phyloP scores from a whole-genome alignment of 192 early-diverging fungal species.

The Coemansia sp. region DNA sequence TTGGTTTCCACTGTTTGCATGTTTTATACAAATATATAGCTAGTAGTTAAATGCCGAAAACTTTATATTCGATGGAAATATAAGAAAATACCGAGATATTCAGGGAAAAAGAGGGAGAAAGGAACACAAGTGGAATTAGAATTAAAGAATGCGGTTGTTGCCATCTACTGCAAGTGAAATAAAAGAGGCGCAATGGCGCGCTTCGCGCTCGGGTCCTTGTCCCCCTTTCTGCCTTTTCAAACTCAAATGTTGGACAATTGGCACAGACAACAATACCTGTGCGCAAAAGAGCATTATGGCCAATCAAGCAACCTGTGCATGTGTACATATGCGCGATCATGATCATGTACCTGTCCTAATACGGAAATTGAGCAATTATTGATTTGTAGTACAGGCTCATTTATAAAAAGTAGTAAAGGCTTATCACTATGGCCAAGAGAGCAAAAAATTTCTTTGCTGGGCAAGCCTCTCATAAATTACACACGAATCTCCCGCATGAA shows the following conservation, averaged over 20 bases:
- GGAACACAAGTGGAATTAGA: not conserved
- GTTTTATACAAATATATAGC: too few relatives aligned
- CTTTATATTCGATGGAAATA: not conserved
- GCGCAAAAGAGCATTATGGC: not conserved
- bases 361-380: not conserved
- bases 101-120: not conserved
- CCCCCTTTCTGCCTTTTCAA: not conserved
- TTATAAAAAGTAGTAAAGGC: not conserved
- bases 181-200: not conserved
- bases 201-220: not conserved
- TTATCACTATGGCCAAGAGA: not conserved
- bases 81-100: not conserved
- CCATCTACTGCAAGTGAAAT: not conserved
- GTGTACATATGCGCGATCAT: not conserved
- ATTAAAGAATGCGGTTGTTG: not conserved
- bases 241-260: not conserved
- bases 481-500: constrained; percentile 21
- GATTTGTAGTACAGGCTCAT: not conserved
- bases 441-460: not conserved
- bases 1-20: constrained; percentile 1
- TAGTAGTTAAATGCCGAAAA: not conserved
- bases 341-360: not conserved
- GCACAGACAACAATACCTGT: not conserved
- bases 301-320: not conserved
- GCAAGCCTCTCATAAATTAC: constrained; percentile 9